Percentiles rank a stretch among this genome's conserved stretches.
phyloP scores from a whole-genome alignment of 306 rosid genomes.

The Inga laurina region DNA sequence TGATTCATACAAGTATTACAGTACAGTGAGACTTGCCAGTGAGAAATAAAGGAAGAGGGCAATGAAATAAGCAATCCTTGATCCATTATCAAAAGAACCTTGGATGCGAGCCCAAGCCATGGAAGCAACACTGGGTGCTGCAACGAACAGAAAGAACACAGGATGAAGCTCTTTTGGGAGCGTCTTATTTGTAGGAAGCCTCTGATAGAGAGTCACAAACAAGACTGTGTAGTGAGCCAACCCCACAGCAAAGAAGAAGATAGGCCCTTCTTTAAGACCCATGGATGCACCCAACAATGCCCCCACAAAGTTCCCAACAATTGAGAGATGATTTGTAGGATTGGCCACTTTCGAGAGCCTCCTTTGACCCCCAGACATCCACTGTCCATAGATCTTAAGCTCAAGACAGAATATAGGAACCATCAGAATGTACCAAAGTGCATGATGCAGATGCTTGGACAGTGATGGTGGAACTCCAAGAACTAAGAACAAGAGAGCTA shows the following conservation, averaged over 20 bases:
- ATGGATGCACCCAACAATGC: conserved; percentile 75
- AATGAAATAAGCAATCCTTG: conserved; percentile 66
- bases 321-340: conserved; percentile 67
- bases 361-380: conserved; percentile 85
- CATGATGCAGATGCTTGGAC: conserved; percentile 44
- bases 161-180: conserved; percentile 86
- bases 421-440: conserved; percentile 81
- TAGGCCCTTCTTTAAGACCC: conserved; percentile 81
- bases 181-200: conserved; percentile 71
- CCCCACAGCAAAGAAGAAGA: conserved; percentile 83
- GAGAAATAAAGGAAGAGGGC: conserved; percentile 83
- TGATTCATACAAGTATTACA: background rate
- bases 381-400: conserved; percentile 87
- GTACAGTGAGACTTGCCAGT: conserved; percentile 44
- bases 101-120: conserved; percentile 75
- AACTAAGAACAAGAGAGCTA: conserved; percentile 66
- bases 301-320: conserved; percentile 83
- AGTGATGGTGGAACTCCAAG: conserved; percentile 71
- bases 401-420: conserved; percentile 63
- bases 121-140: conserved; percentile 81
- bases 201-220: conserved; percentile 82
- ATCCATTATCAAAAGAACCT: conserved; percentile 64
- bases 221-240: conserved; percentile 69
- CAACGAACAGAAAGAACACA: conserved; percentile 78
- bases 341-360: conserved; percentile 83